These are phyloP conservation scores for Cladosporium sp. DNA, from an alignment of 2,329 filamentous ascomycete species.

Conservation along the genomic window DNA sequence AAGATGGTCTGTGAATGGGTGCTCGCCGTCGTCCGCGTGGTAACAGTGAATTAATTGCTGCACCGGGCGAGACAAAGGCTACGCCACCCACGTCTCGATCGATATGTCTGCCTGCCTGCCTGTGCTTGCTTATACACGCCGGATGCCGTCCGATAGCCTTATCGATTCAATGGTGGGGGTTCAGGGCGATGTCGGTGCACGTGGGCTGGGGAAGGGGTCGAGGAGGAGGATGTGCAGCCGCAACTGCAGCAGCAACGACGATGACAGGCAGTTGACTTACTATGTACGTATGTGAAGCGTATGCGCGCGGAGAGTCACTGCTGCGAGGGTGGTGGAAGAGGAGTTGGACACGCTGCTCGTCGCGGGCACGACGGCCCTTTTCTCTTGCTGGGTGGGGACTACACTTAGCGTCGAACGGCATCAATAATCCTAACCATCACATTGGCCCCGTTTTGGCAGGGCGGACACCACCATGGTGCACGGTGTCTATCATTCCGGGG, in stretches of 20 bases:
- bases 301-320: slow-evolving; percentile 12
- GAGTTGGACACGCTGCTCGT: slow-evolving; percentile 8
- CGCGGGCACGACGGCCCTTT: slow-evolving; percentile 18
- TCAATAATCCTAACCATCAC: slow-evolving; percentile 20
- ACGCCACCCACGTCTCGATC: slow-evolving; percentile 4
- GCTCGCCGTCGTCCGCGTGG: background rate
- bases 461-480: slow-evolving; percentile 1
- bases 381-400: slow-evolving; percentile 17
- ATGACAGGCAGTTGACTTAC: slow-evolving; percentile 10
- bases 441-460: slow-evolving; percentile 16
- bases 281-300: slow-evolving; percentile 4
- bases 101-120: background rate
- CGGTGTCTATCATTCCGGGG: slow-evolving; percentile 14
- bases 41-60: background rate
- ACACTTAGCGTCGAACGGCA: slow-evolving; percentile 18
- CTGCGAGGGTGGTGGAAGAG: slow-evolving; percentile 8
- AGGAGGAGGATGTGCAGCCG: background rate
- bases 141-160: slow-evolving; percentile 8
- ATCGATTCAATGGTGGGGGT: slow-evolving; percentile 15
- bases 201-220: slow-evolving; percentile 4
- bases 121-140: background rate
- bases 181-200: slow-evolving; percentile 10
- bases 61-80: background rate
- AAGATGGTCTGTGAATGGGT: slow-evolving; percentile 9
- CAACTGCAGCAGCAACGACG: background rate